Evolutionary conservation across 257 asterid genomes (phyloP).

Genomic region (Ocimum tenuiflorum): DNA sequence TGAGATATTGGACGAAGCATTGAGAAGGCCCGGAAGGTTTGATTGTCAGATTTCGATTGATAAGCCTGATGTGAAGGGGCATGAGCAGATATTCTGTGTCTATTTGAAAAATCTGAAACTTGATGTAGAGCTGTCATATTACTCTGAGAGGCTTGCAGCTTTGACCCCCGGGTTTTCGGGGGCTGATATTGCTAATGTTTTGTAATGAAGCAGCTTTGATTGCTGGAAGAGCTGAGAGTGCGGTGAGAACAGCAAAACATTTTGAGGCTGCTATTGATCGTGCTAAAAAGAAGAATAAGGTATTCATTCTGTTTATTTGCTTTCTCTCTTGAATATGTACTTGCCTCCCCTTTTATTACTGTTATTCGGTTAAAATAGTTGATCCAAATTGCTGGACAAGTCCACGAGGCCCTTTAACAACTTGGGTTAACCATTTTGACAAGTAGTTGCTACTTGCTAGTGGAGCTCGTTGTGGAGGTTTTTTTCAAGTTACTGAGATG

Average conservation of each 20-base stretch:
- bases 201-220: conserved; percentile 93
- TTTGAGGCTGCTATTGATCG: conserved; percentile 90
- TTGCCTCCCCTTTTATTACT: too few species aligned
- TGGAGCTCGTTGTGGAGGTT: too few species aligned
- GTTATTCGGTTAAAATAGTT: too few species aligned
- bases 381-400: too few species aligned
- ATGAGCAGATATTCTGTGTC: conserved; percentile 75
- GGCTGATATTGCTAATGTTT: conserved; percentile 88
- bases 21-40: conserved; percentile 86
- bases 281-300: conserved; percentile 80
- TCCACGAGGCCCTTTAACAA: too few species aligned
- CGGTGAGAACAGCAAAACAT: conserved; percentile 53
- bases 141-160: conserved; percentile 85
- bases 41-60: conserved; percentile 86
- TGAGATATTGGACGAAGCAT: conserved; percentile 79
- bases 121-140: conserved; percentile 61
- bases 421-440: too few species aligned
- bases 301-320: conserved; percentile 14
- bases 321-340: too few species aligned
- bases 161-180: conserved; percentile 97
- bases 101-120: conserved; percentile 71
- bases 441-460: too few species aligned
- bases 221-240: conserved; percentile 67
- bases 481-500: too few species aligned
- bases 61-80: conserved; percentile 82